These are phyloP conservation scores for Saccharomycopsis amapae DNA, from an alignment of 805 yeast species.

Conservation along the genomic window DNA sequence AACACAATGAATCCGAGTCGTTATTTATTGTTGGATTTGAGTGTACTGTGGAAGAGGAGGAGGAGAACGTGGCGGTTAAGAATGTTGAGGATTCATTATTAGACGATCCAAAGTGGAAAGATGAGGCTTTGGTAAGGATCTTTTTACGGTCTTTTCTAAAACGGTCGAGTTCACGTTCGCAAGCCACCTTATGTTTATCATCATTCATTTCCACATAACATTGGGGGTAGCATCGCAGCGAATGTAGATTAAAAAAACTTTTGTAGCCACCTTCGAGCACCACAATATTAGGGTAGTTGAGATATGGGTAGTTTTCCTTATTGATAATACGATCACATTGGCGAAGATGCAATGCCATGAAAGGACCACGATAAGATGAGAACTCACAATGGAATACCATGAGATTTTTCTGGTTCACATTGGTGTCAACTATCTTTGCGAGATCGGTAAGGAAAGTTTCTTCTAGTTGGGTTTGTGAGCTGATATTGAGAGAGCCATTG, in stretches of 20 bases:
- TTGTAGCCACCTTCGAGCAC: constrained; percentile 90
- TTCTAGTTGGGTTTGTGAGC: constrained; percentile 64
- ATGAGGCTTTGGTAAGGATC: constrained; percentile 30
- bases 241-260: constrained; percentile 55
- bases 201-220: constrained; percentile 85
- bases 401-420: constrained; percentile 33
- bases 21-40: not conserved
- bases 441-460: constrained; percentile 35
- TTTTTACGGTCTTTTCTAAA: constrained; percentile 41
- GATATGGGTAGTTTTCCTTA: constrained; percentile 66
- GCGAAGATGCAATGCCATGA: constrained; percentile 81
- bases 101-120: constrained; percentile 25
- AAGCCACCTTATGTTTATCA: constrained; percentile 40
- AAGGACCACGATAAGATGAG: constrained; percentile 88
- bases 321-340: constrained; percentile 74
- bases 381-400: constrained; percentile 92
- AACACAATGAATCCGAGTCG: not conserved
- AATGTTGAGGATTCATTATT: not conserved
- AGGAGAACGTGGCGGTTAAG: not conserved
- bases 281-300: constrained; percentile 83
- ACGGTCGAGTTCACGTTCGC: constrained; percentile 47
- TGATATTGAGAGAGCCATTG: constrained; percentile 69
- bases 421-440: not conserved
- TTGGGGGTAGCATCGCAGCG: constrained; percentile 61
- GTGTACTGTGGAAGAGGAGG: not conserved